Evolutionary conservation across 2,329 filamentous ascomycete species (phyloP), one percentile per base, ranked within the genome.

Genomic region (Fusarium sp.): DNA sequence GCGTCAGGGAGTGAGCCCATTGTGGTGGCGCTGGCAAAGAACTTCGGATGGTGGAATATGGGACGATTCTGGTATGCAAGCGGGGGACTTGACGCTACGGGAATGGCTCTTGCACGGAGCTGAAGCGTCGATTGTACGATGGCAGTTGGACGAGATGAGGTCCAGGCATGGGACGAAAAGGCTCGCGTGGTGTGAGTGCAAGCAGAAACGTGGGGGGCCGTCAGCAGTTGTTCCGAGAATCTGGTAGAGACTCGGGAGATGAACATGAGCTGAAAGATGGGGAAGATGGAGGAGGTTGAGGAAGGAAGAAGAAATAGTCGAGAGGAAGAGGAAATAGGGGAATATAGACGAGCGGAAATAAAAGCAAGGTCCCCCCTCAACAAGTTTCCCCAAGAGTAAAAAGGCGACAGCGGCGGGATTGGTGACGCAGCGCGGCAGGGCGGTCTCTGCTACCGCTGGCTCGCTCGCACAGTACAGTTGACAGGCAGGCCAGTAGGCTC

Each of bases 1-100:
- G 65, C 41, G 50, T 78, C 64, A 37, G 79, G 75, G 54, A 82
- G 52, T 52, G 81, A 81, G 48, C 76, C 80, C 81, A 83, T 83
- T 22, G 56, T 78, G 67, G 72, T 64, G 58, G 65, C 39, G 59
- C 43, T 71, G 56, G 70, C 70, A 43, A 74, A 71, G 48, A 50
- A 22, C 56, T 54, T 75, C 64, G 35, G 35, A 20, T 31, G 39
- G 22, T 59, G 59, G 50, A 64, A 37, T 56, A 68, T 68, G 65
- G 59, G 31, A 59, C 37, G 54, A 64, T 58, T 65, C n/a, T 45
- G 52, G 27, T 52, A 64, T 67, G 61, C 41, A 69, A 59, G 37
- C 31, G 22, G 52, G 43, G 60, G 39, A 60, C 31, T 41, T 10
- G 65, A 56, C 20, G 59, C 33, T 67, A 59, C 35, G 39, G 50